Conservation (phyloP, 75 land plant species). For the Picea glauca region DNA sequence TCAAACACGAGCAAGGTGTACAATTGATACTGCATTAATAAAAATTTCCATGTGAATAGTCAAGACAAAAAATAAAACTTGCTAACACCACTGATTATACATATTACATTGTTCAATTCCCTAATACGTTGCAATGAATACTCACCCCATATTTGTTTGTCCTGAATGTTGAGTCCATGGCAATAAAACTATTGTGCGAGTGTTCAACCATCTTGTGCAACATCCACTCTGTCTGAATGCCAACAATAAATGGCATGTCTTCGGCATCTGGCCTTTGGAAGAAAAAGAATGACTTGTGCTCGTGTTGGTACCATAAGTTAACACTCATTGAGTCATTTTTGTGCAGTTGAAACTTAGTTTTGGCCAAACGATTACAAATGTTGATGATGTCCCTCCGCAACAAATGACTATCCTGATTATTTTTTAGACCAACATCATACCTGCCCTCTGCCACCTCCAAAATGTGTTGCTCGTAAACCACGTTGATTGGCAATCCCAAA, state of each 20-base stretch:
- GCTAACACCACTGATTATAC: not conserved
- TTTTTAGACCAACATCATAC: too few species aligned
- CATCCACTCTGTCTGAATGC: not conserved
- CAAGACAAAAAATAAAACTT: not conserved
- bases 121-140: not conserved
- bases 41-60: not conserved
- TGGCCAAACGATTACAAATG: not conserved
- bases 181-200: not conserved
- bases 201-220: not conserved
- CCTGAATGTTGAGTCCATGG: not conserved
- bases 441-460: too few species aligned
- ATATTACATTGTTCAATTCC: not conserved
- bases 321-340: not conserved
- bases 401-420: not conserved
- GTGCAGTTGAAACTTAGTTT: not conserved
- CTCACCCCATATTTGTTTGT: not conserved
- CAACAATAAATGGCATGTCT: not conserved
- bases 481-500: too few species aligned
- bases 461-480: too few species aligned
- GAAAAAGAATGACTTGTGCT: not conserved
- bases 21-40: not conserved
- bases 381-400: not conserved
- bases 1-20: constrained; percentile 3
- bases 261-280: not conserved
- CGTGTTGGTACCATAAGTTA: not conserved